Base-by-base conservation (phyloP, 176 grass and related monocot species). In the Hordeum marinum region DNA sequence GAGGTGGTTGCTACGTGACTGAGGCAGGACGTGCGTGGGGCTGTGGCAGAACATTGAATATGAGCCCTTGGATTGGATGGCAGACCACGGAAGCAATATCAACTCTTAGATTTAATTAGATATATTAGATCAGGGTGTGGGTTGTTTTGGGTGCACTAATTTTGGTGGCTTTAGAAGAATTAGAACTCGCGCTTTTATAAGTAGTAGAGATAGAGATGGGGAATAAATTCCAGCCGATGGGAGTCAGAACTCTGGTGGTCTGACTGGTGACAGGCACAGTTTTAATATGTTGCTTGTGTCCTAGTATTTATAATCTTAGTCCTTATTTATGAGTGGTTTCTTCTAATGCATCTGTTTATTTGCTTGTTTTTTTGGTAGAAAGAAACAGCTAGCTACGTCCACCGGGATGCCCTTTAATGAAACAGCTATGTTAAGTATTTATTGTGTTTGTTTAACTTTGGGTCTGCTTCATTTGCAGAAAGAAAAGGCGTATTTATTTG, bases 381-480 rank as follows among this genome's bases (percentile, higher is more conserved):
- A 80, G 43, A 81, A 69, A 36, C 10, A 24, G 9, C 9, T 21
- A 57, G 46, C 48, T 52, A 52, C 15, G 1, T 52, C 5, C 48
- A 52, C 1, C 15, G 48, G 48, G 48, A 15, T 52, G 6, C 48
- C 15, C 48, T 52, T 52, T 18, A 52, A 52, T 52, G 43, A 81
- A 69, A 36, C 4, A 24, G 6, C 9, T 15, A 57, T 59, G 8
- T 75, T 31, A 67, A 12, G 14, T 55, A 78, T 40, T 90, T 21
- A 6, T 40, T 68, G 23, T 63, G 15, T 25, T 48, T 67, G 3
- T 45, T 78, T 57, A 21, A 48, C 41, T 59, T 48, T 60, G 25
- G 4, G 3, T 52, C 67, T 87, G 37, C 45, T 79, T 89, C 36
- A 42, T 35, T 48, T 81, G 14, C 45, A 60, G 11, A 64, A 79